Conservation (phyloP, 148 eudicot genomes). For the Fallopia convolvulus region DNA sequence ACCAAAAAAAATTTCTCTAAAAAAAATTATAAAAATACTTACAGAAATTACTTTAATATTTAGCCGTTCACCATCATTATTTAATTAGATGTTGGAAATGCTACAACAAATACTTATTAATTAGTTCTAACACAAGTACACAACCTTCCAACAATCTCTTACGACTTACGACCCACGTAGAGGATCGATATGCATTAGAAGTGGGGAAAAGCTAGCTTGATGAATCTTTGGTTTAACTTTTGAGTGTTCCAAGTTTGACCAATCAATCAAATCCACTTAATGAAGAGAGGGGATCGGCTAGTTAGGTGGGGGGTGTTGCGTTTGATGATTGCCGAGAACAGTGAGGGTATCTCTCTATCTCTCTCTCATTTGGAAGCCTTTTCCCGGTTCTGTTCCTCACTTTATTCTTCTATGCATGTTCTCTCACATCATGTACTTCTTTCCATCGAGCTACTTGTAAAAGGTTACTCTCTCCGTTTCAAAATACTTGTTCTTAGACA, state of each 20-base stretch:
- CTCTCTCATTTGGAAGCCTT: constrained; percentile 6
- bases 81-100: too few species aligned
- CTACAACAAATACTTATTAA: too few species aligned
- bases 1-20: too few species aligned
- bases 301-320: constrained; percentile 2
- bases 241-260: constrained; percentile 4
- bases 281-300: neutral
- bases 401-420: neutral
- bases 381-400: neutral
- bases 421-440: constrained; percentile 7
- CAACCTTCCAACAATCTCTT: too few species aligned
- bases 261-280: neutral
- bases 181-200: too few species aligned
- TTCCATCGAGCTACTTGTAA: neutral
- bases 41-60: too few species aligned
- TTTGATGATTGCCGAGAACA: constrained; percentile 1
- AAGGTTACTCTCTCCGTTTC: too few species aligned
- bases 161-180: too few species aligned
- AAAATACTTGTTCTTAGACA: too few species aligned
- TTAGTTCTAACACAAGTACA: too few species aligned
- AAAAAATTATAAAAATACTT: too few species aligned
- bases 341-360: neutral
- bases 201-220: neutral
- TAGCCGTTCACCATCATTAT: too few species aligned
- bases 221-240: neutral